Evolutionary conservation across 2,329 filamentous ascomycete species (phyloP), one percentile per base, ranked within the genome.

Genomic region (Fusarium sambucinum): DNA sequence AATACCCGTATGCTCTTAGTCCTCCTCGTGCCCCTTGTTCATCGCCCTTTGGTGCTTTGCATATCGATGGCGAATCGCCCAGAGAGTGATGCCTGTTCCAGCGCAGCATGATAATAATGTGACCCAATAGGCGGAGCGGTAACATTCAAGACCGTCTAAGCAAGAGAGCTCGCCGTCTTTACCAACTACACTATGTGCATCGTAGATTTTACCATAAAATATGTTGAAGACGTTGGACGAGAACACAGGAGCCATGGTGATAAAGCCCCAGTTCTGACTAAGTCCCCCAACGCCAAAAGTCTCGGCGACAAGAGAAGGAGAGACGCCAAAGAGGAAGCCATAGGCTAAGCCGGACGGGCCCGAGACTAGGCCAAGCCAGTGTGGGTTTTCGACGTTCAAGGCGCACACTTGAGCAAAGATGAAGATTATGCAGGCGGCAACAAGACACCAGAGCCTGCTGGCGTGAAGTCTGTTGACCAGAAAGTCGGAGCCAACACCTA

Each of bases 181-280:
- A 21, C 87, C 85, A 12, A 93, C 81, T 33, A 90, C 80, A 23
- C 91, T 94, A 78, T 97, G 94, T 11, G 82, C 81, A 77, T 99
- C 96, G 72, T 93, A 96, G 1, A 97, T 89, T 17, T 78, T 81
- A 48, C 96, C 96, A 77, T 98, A 99, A 59, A 96, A 89, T 2
- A 97, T 81, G 76, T 98, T 99, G 84, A 97, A 98, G 23, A 97
- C 79, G 73, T 98, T 97, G 50, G 93, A 94, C 11, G 90, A 94
- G 29, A 97, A 80, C 4, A 97, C 93, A 0, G 95, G 94, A 4
- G 93, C 91, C 47, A 97, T 83, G 0, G 93, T 97, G 89, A 99
- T 96, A 73, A 92, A 91, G 16, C 96, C 96, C 95, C 96, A 99
- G 75, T 98, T 99, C 76, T 97, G 93, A 56, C 91, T 94, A 46